Conservation (phyloP, 2,329 filamentous ascomycete genomes). For the Cadophora malorum region DNA sequence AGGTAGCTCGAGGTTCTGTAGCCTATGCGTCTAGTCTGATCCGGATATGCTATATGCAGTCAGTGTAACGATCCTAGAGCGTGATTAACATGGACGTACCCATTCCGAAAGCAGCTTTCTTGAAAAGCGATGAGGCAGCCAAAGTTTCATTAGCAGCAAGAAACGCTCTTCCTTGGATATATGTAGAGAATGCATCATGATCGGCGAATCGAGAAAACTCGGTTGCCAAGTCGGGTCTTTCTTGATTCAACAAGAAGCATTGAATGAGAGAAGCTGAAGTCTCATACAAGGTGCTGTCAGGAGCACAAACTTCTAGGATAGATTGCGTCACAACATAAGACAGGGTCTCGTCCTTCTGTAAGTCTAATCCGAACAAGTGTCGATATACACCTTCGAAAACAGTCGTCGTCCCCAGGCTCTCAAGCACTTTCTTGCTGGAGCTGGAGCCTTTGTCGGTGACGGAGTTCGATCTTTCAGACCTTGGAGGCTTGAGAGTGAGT, state of each 20-base stretch:
- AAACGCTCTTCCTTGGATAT: conserved; percentile 82
- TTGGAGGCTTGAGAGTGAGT: conserved; percentile 57
- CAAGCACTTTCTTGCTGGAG: conserved; percentile 49
- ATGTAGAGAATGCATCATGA: conserved; percentile 70
- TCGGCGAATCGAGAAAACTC: conserved; percentile 63
- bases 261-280: conserved; percentile 66
- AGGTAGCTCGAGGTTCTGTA: conserved; percentile 71
- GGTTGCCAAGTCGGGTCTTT: conserved; percentile 64
- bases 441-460: conserved; percentile 39
- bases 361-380: conserved; percentile 67
- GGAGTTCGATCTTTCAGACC: conserved; percentile 49
- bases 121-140: conserved; percentile 77
- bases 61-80: conserved; percentile 22
- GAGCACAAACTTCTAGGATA: conserved; percentile 68
- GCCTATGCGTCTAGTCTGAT: conserved; percentile 44
- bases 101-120: conserved; percentile 81
- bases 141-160: conserved; percentile 76
- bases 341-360: conserved; percentile 56
- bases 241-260: conserved; percentile 65
- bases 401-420: conserved; percentile 59
- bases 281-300: conserved; percentile 67
- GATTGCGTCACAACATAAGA: conserved; percentile 69
- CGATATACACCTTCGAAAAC: conserved; percentile 65
- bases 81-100: conserved; percentile 61
- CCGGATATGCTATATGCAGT: conserved; percentile 37